A percentile compares a stretch with the other conserved stretches of the same genome.
Evolutionary conservation across 2,329 filamentous ascomycete genomes (phyloP).

Genomic region (Corynespora cassiicola): DNA sequence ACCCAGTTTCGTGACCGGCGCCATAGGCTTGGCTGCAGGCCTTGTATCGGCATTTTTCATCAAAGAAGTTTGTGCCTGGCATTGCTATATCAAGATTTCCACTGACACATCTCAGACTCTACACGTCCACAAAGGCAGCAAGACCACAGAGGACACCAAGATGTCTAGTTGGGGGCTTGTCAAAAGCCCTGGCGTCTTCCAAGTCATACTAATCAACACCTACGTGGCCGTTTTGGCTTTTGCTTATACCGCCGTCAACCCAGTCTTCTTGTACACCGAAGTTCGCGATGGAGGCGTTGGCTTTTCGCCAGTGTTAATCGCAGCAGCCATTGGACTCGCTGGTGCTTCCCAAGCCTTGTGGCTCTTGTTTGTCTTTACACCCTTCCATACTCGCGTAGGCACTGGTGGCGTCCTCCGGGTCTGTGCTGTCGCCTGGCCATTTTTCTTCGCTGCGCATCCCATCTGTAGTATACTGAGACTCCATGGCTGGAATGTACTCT

Average conservation of each 20-base stretch:
- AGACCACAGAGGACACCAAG: slow-evolving; percentile 26
- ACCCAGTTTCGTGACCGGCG: slow-evolving; percentile 64
- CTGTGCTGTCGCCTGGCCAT: slow-evolving; percentile 66
- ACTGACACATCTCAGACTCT: slow-evolving; percentile 29
- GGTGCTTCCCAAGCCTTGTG: slow-evolving; percentile 73
- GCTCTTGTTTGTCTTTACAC: slow-evolving; percentile 74
- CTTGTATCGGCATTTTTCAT: slow-evolving; percentile 62
- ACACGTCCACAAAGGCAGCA: slow-evolving; percentile 29
- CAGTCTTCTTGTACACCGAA: slow-evolving; percentile 72
- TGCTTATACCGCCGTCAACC: slow-evolving; percentile 72
- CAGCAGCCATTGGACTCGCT: slow-evolving; percentile 67
- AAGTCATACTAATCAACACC: slow-evolving; percentile 70
- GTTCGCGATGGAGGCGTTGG: slow-evolving; percentile 69
- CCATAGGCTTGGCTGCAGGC: slow-evolving; percentile 61
- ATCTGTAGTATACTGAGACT: slow-evolving; percentile 65
- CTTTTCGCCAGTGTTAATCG: slow-evolving; percentile 69
- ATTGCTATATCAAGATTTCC: too few species aligned
- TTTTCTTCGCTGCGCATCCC: slow-evolving; percentile 65
- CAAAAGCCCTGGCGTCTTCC: slow-evolving; percentile 67
- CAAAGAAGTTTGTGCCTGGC: slow-evolving; percentile 64
- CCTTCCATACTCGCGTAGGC: slow-evolving; percentile 69
- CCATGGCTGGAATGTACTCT: slow-evolving; percentile 51
- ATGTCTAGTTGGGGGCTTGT: slow-evolving; percentile 64
- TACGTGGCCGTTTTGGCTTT: slow-evolving; percentile 74
- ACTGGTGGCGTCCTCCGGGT: slow-evolving; percentile 69